Conservation (phyloP, 1,139 yeast genomes). For the Candida sp. region DNA sequence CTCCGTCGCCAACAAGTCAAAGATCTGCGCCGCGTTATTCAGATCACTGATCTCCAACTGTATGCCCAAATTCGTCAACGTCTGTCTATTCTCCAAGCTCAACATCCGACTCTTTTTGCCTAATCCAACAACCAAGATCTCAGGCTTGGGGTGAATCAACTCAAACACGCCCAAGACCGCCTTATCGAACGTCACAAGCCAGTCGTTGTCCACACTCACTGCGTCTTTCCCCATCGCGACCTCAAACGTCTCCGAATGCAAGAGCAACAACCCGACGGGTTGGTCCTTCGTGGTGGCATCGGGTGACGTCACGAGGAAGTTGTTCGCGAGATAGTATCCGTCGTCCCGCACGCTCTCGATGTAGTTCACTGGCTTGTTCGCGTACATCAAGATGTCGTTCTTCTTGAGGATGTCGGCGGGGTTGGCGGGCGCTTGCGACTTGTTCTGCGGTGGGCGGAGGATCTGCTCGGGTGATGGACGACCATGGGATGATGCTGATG, state of each 20-base stretch:
- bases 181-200: conserved; percentile 43
- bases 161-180: conserved; percentile 52
- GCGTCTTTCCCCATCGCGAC: conserved; percentile 48
- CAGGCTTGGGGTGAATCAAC: conserved; percentile 78
- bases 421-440: conserved; percentile 44
- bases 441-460: conserved; percentile 37
- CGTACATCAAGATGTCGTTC: conserved; percentile 48
- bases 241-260: conserved; percentile 69
- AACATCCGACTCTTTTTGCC: conserved; percentile 68
- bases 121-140: conserved; percentile 71
- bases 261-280: conserved; percentile 53
- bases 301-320: conserved; percentile 48
- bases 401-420: conserved; percentile 51
- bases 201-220: conserved; percentile 41
- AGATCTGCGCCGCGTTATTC: conserved; percentile 68
- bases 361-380: conserved; percentile 48
- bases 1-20: conserved; percentile 80
- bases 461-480: conserved; percentile 8
- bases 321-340: conserved; percentile 47
- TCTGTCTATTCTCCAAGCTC: conserved; percentile 53
- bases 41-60: conserved; percentile 74
- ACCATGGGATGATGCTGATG: no score
- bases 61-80: conserved; percentile 62
- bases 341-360: conserved; percentile 44
- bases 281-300: conserved; percentile 23